Evolutionary conservation across 2,329 filamentous ascomycete genomes (phyloP).

Genomic region (Sporothrix mexicana): DNA sequence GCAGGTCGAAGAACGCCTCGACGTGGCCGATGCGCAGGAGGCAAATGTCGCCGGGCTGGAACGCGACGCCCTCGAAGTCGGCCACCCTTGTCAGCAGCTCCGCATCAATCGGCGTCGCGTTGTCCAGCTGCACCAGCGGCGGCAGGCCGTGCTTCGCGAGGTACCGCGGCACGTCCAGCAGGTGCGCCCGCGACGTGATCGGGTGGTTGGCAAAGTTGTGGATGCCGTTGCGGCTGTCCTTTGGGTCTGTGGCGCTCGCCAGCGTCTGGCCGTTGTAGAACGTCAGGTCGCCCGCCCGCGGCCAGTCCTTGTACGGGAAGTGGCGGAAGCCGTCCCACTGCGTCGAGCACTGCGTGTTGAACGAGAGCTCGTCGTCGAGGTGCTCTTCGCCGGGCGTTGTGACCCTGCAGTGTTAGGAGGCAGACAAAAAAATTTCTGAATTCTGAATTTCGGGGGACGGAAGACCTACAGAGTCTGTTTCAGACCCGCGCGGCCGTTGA

Average conservation of each 20-base stretch:
- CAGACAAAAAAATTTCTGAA: too few species aligned
- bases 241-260: constrained; percentile 15
- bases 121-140: constrained; percentile 26
- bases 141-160: constrained; percentile 20
- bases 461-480: constrained; percentile 18
- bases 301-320: constrained; percentile 46
- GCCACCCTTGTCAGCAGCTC: neutral
- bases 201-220: constrained; percentile 28
- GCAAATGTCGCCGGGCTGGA: constrained; percentile 21
- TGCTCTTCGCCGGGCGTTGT: neutral
- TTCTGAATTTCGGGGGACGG: too few species aligned
- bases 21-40: constrained; percentile 24
- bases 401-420: too few species aligned
- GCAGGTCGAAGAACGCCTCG: constrained; percentile 21
- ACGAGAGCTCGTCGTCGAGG: constrained; percentile 44
- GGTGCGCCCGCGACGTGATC: constrained; percentile 23
- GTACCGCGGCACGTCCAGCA: constrained; percentile 17
- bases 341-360: constrained; percentile 47
- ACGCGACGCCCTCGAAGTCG: neutral
- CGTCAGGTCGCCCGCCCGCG: constrained; percentile 2
- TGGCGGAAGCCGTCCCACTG: constrained; percentile 51
- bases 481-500: constrained; percentile 15
- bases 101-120: constrained; percentile 17
- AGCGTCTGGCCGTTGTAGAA: constrained; percentile 26
- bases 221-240: constrained; percentile 22